A percentile compares a stretch with the other conserved stretches of the same genome.
Evolutionary conservation across 768 basidiomycete genomes (phyloP).

Genomic region (Naganishia kalamii): DNA sequence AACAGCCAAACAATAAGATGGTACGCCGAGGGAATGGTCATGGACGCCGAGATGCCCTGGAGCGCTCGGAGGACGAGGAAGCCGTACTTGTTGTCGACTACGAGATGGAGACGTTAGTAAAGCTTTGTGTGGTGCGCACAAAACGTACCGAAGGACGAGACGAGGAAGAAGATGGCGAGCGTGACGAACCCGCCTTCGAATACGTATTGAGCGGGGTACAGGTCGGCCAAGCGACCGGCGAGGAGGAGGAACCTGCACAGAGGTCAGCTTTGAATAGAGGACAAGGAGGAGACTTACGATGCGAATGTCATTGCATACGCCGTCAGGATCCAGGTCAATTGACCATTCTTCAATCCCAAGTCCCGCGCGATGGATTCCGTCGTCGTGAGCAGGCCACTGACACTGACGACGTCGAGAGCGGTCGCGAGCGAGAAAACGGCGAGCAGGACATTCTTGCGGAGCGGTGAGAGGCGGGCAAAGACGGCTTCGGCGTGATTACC

Average conservation of each 20-base stretch:
- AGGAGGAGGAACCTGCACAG: slow-evolving; percentile 37
- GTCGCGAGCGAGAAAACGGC: slow-evolving; percentile 15
- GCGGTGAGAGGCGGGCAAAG: not conserved
- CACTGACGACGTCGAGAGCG: slow-evolving; percentile 21
- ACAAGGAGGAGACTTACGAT: not conserved
- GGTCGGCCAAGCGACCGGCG: slow-evolving; percentile 38
- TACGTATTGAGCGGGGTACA: slow-evolving; percentile 45
- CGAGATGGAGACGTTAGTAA: not conserved
- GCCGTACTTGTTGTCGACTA: slow-evolving; percentile 49
- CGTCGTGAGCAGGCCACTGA: slow-evolving; percentile 15
- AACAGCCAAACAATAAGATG: slow-evolving; percentile 54
- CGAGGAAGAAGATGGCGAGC: slow-evolving; percentile 51
- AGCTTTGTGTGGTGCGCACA: slow-evolving; percentile 3
- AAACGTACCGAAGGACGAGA: slow-evolving; percentile 50
- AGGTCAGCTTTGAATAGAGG: not conserved
- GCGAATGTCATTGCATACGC: slow-evolving; percentile 17
- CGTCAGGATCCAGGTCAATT: slow-evolving; percentile 20
- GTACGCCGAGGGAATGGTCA: slow-evolving; percentile 54
- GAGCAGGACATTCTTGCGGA: slow-evolving; percentile 11
- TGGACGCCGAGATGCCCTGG: slow-evolving; percentile 52
- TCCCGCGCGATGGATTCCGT: slow-evolving; percentile 9
- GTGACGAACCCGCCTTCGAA: slow-evolving; percentile 50
- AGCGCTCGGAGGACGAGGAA: slow-evolving; percentile 55
- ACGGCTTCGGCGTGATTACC: not conserved
- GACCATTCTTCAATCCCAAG: slow-evolving; percentile 14